Percentiles rank a stretch among this genome's conserved stretches.
Evolutionary conservation across 352 stramenopile species (phyloP).

Genomic region (Plasmopara viticola): DNA sequence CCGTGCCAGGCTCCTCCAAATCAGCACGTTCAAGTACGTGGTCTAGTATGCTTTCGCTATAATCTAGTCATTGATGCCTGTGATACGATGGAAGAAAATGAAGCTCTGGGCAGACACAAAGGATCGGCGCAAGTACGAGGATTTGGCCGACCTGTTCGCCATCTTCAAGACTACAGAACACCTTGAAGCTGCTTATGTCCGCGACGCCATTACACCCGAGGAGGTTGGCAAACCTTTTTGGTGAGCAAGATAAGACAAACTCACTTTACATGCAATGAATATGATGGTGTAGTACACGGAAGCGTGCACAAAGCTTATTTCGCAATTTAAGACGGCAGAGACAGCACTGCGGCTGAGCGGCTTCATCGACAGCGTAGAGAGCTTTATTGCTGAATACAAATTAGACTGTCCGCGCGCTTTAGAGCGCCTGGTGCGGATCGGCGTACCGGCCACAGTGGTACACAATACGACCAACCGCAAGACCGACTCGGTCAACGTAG

Average conservation of each 20-base stretch:
- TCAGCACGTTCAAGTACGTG: conserved; percentile 27
- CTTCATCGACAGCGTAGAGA: conserved; percentile 59
- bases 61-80: background rate
- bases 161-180: conserved; percentile 98
- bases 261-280: background rate
- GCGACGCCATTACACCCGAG: conserved; percentile 91
- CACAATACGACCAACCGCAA: conserved; percentile 76
- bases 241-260: background rate
- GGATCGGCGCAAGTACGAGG: conserved; percentile 82
- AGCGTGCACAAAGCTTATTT: conserved; percentile 96
- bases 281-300: conserved; percentile 84
- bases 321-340: conserved; percentile 96
- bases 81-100: conserved; percentile 38
- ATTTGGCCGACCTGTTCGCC: conserved; percentile 90
- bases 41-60: background rate
- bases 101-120: conserved; percentile 81
- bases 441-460: conserved; percentile 90
- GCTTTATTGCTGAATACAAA: conserved; percentile 93
- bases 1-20: conserved; percentile 19
- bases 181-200: conserved; percentile 94
- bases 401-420: conserved; percentile 94
- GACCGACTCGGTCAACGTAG: conserved; percentile 87
- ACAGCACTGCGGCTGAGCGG: conserved; percentile 81
- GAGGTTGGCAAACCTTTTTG: conserved; percentile 37
- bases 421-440: conserved; percentile 91